Evolutionary conservation across 2,329 filamentous ascomycete species (phyloP), one percentile per base, ranked within the genome.

Genomic region (Colletotrichum sp.): DNA sequence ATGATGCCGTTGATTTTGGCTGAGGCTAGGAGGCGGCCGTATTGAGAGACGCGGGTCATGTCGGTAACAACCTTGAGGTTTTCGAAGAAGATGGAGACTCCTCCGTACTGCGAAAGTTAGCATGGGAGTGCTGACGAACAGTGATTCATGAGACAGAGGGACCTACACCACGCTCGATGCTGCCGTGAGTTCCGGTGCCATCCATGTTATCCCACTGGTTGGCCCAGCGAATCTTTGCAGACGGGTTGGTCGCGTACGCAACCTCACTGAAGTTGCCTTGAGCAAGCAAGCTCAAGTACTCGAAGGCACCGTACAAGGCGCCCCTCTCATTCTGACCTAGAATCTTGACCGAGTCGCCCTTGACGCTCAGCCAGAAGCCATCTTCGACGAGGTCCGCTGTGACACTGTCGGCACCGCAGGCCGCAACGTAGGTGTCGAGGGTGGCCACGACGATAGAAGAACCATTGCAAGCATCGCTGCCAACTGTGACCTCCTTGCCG

Each of bases 161-260:
- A 52, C 70, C 65, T 69, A 76, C 70, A 21, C 93, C 93, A 69
- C 93, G 87, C 81, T 95, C 93, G 60, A 95, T 92, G 55, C 88
- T 91, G 15, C 93, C 83, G 32, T 78, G 77, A 18, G 74, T 78
- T 34, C 74, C 74, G 15, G 70, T 71, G 57, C 72, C 89, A 74
- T 93, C 89, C 81, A 95, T 85, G 78, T 95, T 94, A 81, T 95
- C 92, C 93, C 93, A 95, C 78, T 95, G 90, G 80, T 95, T 95
- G 1, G 91, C 89, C 93, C 93, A 95, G 77, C 93, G 88, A 57
- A 95, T 89, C 0, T 90, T 90, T 0, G 90, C 91, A 72, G 88
- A 87, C 0, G 92, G 92, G 77, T 90, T 93, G 10, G 88, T 88
- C 4, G 87, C 83, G 63, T 88, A 87, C 6, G 87, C 81, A 49